Percentiles rank a stretch among this genome's conserved stretches.
These are phyloP conservation scores for Amorphotheca resinae DNA, from an alignment of 495 filamentous ascomycete genomes.

Conservation along the genomic window DNA sequence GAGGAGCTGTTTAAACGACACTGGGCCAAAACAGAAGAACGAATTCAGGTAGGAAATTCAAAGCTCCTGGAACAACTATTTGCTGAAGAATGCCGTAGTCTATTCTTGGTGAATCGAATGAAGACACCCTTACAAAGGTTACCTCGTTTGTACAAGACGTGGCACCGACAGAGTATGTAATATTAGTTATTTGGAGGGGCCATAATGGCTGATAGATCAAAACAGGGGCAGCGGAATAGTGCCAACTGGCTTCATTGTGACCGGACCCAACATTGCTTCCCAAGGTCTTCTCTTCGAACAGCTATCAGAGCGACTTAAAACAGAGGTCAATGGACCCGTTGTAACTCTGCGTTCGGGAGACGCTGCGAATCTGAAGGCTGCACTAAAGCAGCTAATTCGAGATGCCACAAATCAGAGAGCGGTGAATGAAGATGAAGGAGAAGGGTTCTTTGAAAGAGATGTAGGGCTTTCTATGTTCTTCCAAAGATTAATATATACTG, in stretches of 20 bases:
- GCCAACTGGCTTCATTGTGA: slow-evolving; percentile 68
- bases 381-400: slow-evolving; percentile 72
- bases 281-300: slow-evolving; percentile 61
- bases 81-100: slow-evolving; percentile 21
- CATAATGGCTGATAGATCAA: slow-evolving; percentile 18
- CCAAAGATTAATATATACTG: not conserved
- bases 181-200: not conserved
- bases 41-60: slow-evolving; percentile 47
- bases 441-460: slow-evolving; percentile 31
- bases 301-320: slow-evolving; percentile 41
- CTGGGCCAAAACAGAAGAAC: slow-evolving; percentile 55
- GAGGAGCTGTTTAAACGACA: slow-evolving; percentile 47
- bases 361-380: slow-evolving; percentile 68
- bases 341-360: slow-evolving; percentile 69
- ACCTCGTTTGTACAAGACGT: slow-evolving; percentile 48
- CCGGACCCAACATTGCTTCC: slow-evolving; percentile 76
- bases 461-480: slow-evolving; percentile 25
- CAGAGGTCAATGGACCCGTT: slow-evolving; percentile 37
- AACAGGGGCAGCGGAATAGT: slow-evolving; percentile 43
- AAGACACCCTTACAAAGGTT: slow-evolving; percentile 48
- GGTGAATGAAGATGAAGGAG: slow-evolving; percentile 30
- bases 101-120: slow-evolving; percentile 52
- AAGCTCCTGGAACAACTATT: not conserved
- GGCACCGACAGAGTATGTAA: slow-evolving; percentile 4
- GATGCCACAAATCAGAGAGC: slow-evolving; percentile 47